A percentile compares a stretch with the other conserved stretches of the same genome.
Evolutionary conservation across 306 rosid genomes (phyloP).

Genomic region (Geum urbanum): DNA sequence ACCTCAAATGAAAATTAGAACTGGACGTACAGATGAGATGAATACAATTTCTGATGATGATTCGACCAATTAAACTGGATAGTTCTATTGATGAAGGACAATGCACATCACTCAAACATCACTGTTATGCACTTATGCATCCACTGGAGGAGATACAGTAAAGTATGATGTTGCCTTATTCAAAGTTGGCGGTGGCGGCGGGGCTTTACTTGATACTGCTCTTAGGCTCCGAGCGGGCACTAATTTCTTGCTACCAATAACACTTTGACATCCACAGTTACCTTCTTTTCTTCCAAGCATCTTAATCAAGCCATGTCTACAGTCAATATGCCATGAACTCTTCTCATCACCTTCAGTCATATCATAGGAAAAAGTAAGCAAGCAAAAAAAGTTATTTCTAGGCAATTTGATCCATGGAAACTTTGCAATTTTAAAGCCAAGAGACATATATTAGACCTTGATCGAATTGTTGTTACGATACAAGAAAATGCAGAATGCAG

Average conservation of each 20-base stretch:
- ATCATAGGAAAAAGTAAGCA: neutral
- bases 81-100: too few species aligned
- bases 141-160: neutral
- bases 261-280: neutral
- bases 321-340: neutral
- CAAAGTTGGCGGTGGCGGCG: neutral
- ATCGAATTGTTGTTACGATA: neutral
- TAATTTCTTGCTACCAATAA: neutral
- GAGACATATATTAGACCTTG: neutral
- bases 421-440: neutral
- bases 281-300: conserved; percentile 2
- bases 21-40: neutral
- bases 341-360: conserved; percentile 12
- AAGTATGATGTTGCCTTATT: neutral
- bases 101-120: too few species aligned
- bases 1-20: neutral
- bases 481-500: neutral
- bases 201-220: neutral
- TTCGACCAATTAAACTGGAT: too few species aligned
- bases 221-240: neutral
- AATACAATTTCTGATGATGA: too few species aligned
- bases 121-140: conserved; percentile 33
- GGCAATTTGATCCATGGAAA: neutral
- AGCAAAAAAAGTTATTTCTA: neutral
- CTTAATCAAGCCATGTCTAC: conserved; percentile 3